A percentile compares a stretch with the other conserved stretches of the same genome.
Conservation (phyloP, 306 rosid species). For the Carpinus viminea region DNA sequence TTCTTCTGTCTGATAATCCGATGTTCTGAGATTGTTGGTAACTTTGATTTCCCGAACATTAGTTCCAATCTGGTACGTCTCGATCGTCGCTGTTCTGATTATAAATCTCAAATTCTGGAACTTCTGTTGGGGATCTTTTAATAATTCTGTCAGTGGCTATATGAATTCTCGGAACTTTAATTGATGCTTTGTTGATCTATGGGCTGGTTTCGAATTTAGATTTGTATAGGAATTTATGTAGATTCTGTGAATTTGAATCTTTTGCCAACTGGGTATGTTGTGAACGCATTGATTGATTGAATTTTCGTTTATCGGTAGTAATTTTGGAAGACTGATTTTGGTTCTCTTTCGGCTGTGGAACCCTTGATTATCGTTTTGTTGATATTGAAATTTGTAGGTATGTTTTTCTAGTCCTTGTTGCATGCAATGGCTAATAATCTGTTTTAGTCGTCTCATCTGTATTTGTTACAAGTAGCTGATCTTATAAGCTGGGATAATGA, state of each 20-base stretch:
- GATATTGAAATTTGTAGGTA: conserved; percentile 44
- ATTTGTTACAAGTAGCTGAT: conserved; percentile 21
- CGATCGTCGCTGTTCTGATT: conserved; percentile 38
- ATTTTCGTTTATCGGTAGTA: conserved; percentile 35
- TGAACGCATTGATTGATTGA: conserved; percentile 29
- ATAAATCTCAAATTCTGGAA: conserved; percentile 23
- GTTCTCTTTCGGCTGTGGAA: conserved; percentile 29
- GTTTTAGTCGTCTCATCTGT: conserved; percentile 31
- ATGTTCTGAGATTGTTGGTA: conserved; percentile 53
- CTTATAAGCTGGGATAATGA: conserved; percentile 29
- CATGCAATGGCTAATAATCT: conserved; percentile 37
- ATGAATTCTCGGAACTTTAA: conserved; percentile 26
- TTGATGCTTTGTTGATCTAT: conserved; percentile 50
- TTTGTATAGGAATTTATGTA: conserved; percentile 31
- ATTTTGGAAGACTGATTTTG: conserved; percentile 19
- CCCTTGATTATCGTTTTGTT: conserved; percentile 35
- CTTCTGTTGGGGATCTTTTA: conserved; percentile 50
- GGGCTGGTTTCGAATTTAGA: conserved; percentile 30
- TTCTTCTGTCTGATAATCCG: conserved; percentile 47
- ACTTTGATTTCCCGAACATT: conserved; percentile 50
- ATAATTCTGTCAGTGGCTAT: conserved; percentile 18
- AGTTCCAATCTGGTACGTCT: conserved; percentile 51
- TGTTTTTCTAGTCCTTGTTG: conserved; percentile 33
- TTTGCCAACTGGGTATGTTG: conserved; percentile 41
- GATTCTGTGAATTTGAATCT: conserved; percentile 25